phyloP scores from a whole-genome alignment of 176 grass and related monocot genomes.

The Lolium multiflorum region DNA sequence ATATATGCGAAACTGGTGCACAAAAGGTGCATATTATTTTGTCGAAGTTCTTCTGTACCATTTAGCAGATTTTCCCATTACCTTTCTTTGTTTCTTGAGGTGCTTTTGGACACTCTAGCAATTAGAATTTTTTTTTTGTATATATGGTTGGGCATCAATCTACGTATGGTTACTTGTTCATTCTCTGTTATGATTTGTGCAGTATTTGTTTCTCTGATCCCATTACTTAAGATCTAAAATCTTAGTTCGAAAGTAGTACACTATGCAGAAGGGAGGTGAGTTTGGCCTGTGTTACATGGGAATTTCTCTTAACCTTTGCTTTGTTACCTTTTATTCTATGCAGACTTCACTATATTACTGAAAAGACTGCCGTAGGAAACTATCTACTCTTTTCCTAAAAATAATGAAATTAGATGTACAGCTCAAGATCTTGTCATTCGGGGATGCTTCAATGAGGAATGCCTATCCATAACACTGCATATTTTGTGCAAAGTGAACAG shows the following conservation, averaged over 20 bases:
- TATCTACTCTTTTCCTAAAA: background rate
- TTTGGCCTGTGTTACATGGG: background rate
- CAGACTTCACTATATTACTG: too few relatives aligned
- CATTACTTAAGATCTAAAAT: background rate
- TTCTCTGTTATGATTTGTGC: background rate
- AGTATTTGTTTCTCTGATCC: background rate
- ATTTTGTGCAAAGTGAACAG: background rate
- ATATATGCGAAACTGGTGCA: slow-evolving; percentile 93
- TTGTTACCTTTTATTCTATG: background rate
- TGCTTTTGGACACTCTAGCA: slow-evolving; percentile 95
- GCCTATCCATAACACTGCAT: background rate
- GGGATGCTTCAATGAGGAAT: background rate
- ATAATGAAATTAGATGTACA: background rate
- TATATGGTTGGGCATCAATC: background rate
- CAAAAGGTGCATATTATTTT: slow-evolving; percentile 70
- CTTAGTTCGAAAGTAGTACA: background rate
- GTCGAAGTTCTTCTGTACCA: background rate
- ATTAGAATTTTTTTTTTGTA: slow-evolving; percentile 76
- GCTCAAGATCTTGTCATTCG: background rate
- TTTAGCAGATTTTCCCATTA: slow-evolving; percentile 37
- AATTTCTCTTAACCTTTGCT: background rate
- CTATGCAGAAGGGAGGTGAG: background rate
- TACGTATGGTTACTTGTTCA: background rate
- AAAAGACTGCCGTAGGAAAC: background rate
- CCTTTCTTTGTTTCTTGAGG: slow-evolving; percentile 51